Evolutionary conservation across 2,329 filamentous ascomycete genomes (phyloP).

Genomic region (Stagonosporopsis vannaccii): DNA sequence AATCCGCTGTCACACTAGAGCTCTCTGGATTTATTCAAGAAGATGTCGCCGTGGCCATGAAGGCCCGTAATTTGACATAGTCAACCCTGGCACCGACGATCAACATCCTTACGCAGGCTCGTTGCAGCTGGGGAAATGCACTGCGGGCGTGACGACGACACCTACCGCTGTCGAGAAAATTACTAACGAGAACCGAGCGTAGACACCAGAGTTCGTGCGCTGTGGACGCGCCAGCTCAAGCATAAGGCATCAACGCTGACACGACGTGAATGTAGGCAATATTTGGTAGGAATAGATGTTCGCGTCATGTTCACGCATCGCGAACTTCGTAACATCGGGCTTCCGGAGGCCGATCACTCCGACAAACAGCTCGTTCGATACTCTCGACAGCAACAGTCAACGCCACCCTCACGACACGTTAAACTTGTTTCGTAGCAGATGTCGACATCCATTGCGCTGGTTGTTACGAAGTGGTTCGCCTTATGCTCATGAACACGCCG

Average conservation of each 20-base stretch:
- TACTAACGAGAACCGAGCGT: too few relatives aligned
- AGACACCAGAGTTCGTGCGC: too few relatives aligned
- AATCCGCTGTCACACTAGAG: background rate
- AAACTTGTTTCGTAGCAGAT: slow-evolving; percentile 2
- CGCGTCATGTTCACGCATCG: slow-evolving; percentile 10
- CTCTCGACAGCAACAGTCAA: background rate
- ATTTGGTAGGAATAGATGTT: background rate
- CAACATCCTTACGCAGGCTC: too few relatives aligned
- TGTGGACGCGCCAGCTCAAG: too few relatives aligned
- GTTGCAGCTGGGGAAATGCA: too few relatives aligned
- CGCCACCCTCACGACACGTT: background rate
- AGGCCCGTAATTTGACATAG: background rate
- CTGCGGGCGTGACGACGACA: too few relatives aligned
- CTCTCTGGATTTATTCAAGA: background rate
- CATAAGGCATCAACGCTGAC: too few relatives aligned
- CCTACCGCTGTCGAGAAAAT: too few relatives aligned
- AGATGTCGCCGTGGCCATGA: background rate
- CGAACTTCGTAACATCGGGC: background rate
- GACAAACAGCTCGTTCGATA: background rate
- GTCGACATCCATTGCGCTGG: slow-evolving; percentile 5
- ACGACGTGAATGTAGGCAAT: background rate
- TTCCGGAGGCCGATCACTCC: background rate
- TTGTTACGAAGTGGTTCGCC: background rate
- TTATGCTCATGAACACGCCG: background rate
- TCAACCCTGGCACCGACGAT: too few relatives aligned